Evolutionary conservation across 2,329 filamentous ascomycete species (phyloP).

Genomic region (Talaromyces sp.): DNA sequence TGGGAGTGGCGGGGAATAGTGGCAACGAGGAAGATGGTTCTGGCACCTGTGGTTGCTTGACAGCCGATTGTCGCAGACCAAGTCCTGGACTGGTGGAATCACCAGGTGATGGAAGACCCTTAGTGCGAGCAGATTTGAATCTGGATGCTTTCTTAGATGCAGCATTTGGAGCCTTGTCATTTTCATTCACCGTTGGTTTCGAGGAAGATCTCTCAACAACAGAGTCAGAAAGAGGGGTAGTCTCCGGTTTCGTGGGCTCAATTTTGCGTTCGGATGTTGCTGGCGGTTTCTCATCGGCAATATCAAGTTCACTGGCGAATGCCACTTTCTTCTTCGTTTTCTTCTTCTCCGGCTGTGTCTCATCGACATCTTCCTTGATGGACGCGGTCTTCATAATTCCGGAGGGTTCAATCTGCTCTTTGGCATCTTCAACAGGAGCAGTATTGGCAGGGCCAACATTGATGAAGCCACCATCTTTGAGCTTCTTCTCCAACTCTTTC

Average conservation of each 20-base stretch:
- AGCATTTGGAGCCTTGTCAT: constrained; percentile 16
- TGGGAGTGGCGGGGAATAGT: constrained; percentile 34
- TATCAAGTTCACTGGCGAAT: constrained; percentile 72
- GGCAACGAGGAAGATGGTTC: constrained; percentile 23
- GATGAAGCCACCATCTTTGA: constrained; percentile 56
- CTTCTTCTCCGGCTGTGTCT: constrained; percentile 11
- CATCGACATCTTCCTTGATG: constrained; percentile 12
- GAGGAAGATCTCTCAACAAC: constrained; percentile 39
- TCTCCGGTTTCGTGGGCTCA: constrained; percentile 23
- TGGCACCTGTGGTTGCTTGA: constrained; percentile 17
- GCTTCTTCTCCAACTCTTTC: constrained; percentile 74
- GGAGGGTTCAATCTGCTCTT: constrained; percentile 17
- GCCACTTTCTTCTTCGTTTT: constrained; percentile 62
- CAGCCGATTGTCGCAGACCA: background rate
- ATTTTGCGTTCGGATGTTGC: constrained; percentile 19
- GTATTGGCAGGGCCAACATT: constrained; percentile 50
- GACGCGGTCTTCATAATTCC: constrained; percentile 20
- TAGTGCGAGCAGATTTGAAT: constrained; percentile 37
- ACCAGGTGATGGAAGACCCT: constrained; percentile 12
- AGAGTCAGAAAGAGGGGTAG: constrained; percentile 35
- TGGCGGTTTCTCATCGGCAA: constrained; percentile 47
- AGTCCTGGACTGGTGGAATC: constrained; percentile 8
- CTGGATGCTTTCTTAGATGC: constrained; percentile 39
- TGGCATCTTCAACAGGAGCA: constrained; percentile 24
- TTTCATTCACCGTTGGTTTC: background rate